phyloP scores from a whole-genome alignment of 768 basidiomycete genomes.

The Rhodotorula kratochvilovae region DNA sequence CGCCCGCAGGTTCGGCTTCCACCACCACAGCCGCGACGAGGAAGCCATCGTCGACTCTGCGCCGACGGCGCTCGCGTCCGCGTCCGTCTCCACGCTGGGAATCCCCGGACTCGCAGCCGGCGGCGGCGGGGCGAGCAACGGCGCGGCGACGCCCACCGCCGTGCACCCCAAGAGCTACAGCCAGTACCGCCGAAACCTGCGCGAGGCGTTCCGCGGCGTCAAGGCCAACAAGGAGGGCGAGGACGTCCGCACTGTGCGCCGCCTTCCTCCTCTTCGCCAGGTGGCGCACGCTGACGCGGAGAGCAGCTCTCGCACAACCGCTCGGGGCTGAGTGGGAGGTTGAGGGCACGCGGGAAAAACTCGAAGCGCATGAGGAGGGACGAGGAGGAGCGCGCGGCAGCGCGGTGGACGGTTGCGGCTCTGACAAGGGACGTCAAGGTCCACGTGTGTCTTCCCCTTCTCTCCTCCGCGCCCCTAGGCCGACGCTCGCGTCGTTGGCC shows the following conservation, averaged over 20 bases:
- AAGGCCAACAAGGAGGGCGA: constrained; percentile 4
- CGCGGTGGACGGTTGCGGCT: constrained; percentile 9
- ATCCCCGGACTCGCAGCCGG: not conserved
- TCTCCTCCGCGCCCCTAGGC: not conserved
- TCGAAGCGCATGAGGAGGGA: not conserved
- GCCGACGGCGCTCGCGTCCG: not conserved
- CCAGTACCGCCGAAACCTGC: constrained; percentile 6
- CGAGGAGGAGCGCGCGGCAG: constrained; percentile 13
- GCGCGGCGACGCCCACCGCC: not conserved
- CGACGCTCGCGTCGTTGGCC: not conserved
- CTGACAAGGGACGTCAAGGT: constrained; percentile 23
- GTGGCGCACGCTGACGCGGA: too few relatives aligned
- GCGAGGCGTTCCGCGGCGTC: constrained; percentile 18
- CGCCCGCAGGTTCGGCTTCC: constrained; percentile 9
- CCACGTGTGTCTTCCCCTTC: constrained; percentile 4
- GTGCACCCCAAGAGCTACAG: constrained; percentile 7
- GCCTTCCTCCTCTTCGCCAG: too few relatives aligned
- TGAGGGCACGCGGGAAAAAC: not conserved
- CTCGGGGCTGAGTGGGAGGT: not conserved
- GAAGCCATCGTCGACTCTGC: constrained; percentile 17
- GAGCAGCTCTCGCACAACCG: constrained; percentile 19
- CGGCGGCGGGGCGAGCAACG: not conserved
- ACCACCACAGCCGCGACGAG: constrained; percentile 15
- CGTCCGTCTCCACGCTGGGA: not conserved
- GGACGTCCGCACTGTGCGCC: constrained; percentile 1